Evolutionary conservation across 176 grass and related monocot species (phyloP), one percentile per base, ranked within the genome.

Genomic region (Lolium perenne): DNA sequence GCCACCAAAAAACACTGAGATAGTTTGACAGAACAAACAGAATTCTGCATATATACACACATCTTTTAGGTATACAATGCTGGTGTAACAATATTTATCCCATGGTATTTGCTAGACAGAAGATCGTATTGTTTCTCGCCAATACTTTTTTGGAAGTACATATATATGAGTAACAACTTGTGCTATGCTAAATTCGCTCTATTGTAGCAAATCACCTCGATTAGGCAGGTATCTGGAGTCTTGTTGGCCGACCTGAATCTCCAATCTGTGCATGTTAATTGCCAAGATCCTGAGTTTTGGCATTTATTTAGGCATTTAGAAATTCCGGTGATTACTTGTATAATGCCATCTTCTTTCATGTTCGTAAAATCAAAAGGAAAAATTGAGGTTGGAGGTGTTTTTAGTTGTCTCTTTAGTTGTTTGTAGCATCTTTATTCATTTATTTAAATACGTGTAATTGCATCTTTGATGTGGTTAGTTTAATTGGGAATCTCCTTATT

Each of bases 31-130:
- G 40, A 74, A 82, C 78, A 81, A 84, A 86, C 32, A 83, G 69
- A 81, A 87, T 81, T 45, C 45, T 80, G 16, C 80, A 92, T 87
- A 80, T 84, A 76, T 73, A 92, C 86, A 86, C 87, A 83, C 75
- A 76, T 79, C 26, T 86, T 65, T 38, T 47, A 3, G 13, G 59
- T 62, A 25, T 25, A 62, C 10, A 26, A 25, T 25, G 10, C 59
- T 25, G 10, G 59, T 62, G 17, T 8, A 5, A 11, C 16, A 62
- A 62, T 62, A 62, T 25, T 62, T 4, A 60, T 62, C 59, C 3
- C 20, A 61, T 61, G 8, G 58, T 22, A 61, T 61, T 23, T 59
- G 20, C 58, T 61, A 23, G 8, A 8, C 8, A 23, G n/a, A 61
- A 22, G n/a, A 11, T 61, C 8, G 9, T 23, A 21, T 21, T n/a